Evolutionary conservation across 2,329 filamentous ascomycete genomes (phyloP), one percentile per base, ranked within the genome.

Genomic region (Aspergillus sp.): DNA sequence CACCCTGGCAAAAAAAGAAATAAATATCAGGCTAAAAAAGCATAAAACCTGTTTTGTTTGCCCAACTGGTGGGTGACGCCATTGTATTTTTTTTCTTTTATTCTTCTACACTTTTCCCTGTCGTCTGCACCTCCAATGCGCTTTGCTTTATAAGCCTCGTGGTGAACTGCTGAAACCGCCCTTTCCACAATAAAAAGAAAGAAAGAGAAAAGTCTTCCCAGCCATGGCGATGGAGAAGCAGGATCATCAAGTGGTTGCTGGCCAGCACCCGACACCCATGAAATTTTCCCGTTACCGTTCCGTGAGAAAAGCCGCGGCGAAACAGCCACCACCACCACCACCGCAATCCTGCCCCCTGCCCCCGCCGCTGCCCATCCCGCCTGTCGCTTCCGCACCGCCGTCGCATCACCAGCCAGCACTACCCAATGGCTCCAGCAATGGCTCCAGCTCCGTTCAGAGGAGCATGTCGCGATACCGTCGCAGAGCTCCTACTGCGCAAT

Each of bases 231-330:
- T 71, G 65, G 66, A 69, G 43, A 63, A 59, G 41, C 67, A 64
- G 9, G 63, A 66, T 30, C 52, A 50, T 21, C 32, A 36, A 36
- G 30, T 61, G 47, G 60, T 57, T 48, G 62, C 59, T 32, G 60
- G 52, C 50, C 64, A 53, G 51, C 61, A 39, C 21, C 62, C 49
- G 28, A 52, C 56, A 21, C 71, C 71, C 30, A 70, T 73, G 55
- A 86, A 84, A 69, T 81, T 85, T 70, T 84, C 84, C 57, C 81
- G 85, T 45, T 88, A 88, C 73, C 79, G 84, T 64, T 85, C 84
- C 30, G 83, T 87, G 58, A 77, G 85, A 60, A 79, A 79, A 63
- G 76, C 76, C 10, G 71, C 72, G 21, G 67, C 72, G 17, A 67
- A 76, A 21, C 74, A 78, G 57, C 71, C 69, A 52, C 61, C 77